These are phyloP conservation scores for Elaeagnus macrophylla DNA, from an alignment of 306 rosid species.

Conservation along the genomic window DNA sequence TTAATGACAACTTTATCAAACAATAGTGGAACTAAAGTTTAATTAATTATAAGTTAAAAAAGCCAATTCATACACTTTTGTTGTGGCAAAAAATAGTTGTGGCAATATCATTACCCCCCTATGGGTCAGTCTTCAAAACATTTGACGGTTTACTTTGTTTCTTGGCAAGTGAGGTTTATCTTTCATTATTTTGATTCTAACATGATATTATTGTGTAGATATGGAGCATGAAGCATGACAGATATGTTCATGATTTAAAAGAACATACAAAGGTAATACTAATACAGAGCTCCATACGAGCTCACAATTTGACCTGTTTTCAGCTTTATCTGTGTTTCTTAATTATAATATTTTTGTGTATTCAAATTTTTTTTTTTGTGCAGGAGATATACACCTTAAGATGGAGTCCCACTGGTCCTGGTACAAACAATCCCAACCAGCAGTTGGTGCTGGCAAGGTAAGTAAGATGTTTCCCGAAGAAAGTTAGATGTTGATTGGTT, in stretches of 20 bases:
- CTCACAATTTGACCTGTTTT: background rate
- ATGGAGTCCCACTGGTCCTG: slow-evolving; percentile 93
- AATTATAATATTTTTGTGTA: background rate
- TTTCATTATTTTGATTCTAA: too few relatives aligned
- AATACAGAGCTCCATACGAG: background rate
- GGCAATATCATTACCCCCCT: too few relatives aligned
- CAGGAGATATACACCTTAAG: slow-evolving; percentile 91
- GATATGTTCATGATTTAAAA: slow-evolving; percentile 68
- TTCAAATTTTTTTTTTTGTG: slow-evolving; percentile 15
- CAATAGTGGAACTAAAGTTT: too few relatives aligned
- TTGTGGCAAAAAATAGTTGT: too few relatives aligned
- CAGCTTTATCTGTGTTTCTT: background rate
- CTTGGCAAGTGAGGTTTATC: too few relatives aligned
- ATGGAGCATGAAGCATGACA: slow-evolving; percentile 91
- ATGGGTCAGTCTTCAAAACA: too few relatives aligned
- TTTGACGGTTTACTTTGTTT: too few relatives aligned
- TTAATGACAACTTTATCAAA: too few relatives aligned
- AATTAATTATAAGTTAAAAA: too few relatives aligned
- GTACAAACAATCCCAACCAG: slow-evolving; percentile 68
- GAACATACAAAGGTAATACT: slow-evolving; percentile 83
- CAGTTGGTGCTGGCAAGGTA: slow-evolving; percentile 90
- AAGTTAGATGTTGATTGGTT: slow-evolving; percentile 2
- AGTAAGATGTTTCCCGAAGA: slow-evolving; percentile 6
- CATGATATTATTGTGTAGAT: slow-evolving; percentile 46
- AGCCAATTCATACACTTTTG: too few relatives aligned